Conservation (phyloP, 2,329 filamentous ascomycete genomes). For the Aspergillus flavus region DNA sequence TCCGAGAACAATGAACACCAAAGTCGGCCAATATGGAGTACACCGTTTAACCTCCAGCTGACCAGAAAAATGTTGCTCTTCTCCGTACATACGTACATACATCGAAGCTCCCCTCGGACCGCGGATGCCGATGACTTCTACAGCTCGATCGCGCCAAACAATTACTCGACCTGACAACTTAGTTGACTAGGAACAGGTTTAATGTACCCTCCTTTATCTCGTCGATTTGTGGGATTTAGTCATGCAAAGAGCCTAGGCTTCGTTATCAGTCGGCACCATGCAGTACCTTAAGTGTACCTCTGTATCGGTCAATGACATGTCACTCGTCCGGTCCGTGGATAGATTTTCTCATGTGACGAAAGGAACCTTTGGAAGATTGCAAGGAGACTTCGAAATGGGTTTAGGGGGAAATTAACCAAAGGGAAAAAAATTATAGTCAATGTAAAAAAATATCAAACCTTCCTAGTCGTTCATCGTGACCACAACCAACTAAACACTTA, state of each 20-base stretch:
- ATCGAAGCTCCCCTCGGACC: neutral
- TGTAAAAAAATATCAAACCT: neutral
- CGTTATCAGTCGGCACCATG: neutral
- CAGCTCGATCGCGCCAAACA: neutral
- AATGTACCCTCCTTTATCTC: neutral
- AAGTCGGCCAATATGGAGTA: neutral
- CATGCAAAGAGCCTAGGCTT: neutral
- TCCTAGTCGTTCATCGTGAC: neutral
- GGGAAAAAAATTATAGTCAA: neutral
- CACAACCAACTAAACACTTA: neutral
- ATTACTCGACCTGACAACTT: neutral
- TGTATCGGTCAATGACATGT: neutral
- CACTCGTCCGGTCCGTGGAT: neutral
- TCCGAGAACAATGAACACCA: neutral
- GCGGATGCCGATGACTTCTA: neutral
- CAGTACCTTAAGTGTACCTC: neutral
- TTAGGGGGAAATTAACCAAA: neutral
- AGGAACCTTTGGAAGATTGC: neutral
- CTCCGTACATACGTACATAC: neutral
- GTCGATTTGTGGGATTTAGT: neutral
- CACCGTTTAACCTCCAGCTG: neutral
- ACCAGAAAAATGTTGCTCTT: conserved; percentile 2
- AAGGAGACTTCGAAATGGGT: neutral
- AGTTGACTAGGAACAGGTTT: neutral
- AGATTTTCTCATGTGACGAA: conserved; percentile 2